phyloP scores from a whole-genome alignment of 805 yeast species.

The Barnettozyma botsteinii region DNA sequence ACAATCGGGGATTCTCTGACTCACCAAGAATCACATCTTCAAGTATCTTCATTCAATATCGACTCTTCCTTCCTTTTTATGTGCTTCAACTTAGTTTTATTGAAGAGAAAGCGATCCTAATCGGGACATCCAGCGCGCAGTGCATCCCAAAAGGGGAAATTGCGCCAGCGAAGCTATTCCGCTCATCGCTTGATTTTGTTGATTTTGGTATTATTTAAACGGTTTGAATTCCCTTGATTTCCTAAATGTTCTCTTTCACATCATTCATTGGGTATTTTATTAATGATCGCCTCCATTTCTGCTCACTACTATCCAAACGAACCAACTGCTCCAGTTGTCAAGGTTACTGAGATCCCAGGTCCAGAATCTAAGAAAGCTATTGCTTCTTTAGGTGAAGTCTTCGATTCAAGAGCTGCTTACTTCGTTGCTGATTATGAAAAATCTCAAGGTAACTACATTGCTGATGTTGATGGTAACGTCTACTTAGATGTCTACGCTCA shows the following conservation, averaged over 20 bases:
- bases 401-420: conserved; percentile 68
- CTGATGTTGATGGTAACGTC: conserved; percentile 73
- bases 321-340: conserved; percentile 64
- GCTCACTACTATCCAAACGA: conserved; percentile 70
- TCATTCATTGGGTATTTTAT: neutral
- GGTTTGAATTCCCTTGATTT: neutral
- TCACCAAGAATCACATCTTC: too few species aligned
- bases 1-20: too few species aligned
- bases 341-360: conserved; percentile 66
- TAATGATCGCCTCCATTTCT: conserved; percentile 39
- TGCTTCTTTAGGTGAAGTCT: conserved; percentile 51
- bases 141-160: neutral
- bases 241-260: neutral
- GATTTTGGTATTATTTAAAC: too few species aligned
- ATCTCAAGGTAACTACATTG: conserved; percentile 74
- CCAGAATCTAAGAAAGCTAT: conserved; percentile 55
- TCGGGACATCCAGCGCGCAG: neutral
- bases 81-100: too few species aligned
- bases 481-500: conserved; percentile 75
- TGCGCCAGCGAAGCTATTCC: too few species aligned
- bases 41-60: too few species aligned
- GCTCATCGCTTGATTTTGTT: too few species aligned
- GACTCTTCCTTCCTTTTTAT: too few species aligned
- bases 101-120: neutral
- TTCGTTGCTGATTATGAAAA: conserved; percentile 71